Conservation (phyloP, 768 basidiomycete genomes). For the Suillus placidus region DNA sequence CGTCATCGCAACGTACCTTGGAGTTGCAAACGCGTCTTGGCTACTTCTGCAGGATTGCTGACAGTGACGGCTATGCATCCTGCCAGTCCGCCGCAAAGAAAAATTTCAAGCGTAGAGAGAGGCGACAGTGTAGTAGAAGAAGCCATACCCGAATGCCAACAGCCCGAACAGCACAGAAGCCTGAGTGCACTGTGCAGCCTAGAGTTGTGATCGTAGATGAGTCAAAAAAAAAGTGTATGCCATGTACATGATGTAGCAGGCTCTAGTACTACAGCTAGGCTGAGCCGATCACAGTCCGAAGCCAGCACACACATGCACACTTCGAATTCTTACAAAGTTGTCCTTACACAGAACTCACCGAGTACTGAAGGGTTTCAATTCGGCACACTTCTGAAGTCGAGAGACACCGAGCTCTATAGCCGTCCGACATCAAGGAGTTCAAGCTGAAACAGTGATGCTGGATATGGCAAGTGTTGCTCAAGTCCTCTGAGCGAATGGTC, state of each 20-base stretch:
- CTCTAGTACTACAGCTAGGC: too few species aligned
- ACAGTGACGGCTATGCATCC: conserved; percentile 89
- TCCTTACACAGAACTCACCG: background rate
- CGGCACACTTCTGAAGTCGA: background rate
- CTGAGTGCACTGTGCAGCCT: background rate
- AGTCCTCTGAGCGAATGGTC: background rate
- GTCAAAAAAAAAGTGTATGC: background rate
- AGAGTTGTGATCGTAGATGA: background rate
- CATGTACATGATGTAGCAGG: background rate
- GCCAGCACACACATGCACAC: background rate
- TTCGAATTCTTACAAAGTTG: background rate
- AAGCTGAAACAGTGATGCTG: background rate
- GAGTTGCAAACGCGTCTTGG: conserved; percentile 94
- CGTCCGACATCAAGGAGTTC: background rate
- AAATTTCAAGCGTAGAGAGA: conserved; percentile 76
- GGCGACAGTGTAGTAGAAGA: conserved; percentile 26
- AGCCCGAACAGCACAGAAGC: too few species aligned
- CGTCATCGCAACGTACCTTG: conserved; percentile 49
- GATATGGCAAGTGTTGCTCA: background rate
- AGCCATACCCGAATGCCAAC: background rate
- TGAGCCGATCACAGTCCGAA: background rate
- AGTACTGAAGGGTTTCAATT: background rate
- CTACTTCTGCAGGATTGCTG: conserved; percentile 73
- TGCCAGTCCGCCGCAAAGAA: conserved; percentile 87
- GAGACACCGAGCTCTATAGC: background rate